A percentile compares a stretch with the other conserved stretches of the same genome.
These are phyloP conservation scores for Fusarium sp. DNA, from an alignment of 2,329 filamentous ascomycete genomes.

Conservation along the genomic window DNA sequence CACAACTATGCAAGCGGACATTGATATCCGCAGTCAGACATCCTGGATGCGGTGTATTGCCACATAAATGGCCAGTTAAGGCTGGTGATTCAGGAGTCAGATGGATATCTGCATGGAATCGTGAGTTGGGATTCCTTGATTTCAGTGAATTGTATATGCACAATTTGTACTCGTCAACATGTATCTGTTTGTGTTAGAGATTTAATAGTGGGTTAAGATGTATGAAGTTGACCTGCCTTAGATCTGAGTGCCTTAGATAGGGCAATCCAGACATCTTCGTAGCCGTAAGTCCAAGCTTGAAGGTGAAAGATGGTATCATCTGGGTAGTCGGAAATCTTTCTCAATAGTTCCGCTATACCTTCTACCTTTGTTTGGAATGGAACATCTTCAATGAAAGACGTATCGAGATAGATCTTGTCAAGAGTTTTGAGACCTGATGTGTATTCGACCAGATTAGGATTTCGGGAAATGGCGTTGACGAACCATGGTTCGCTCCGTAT, in stretches of 20 bases:
- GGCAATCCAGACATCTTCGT: conserved; percentile 91
- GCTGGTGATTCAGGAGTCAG: conserved; percentile 70
- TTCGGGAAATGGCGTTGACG: conserved; percentile 77
- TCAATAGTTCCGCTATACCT: conserved; percentile 78
- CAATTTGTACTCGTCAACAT: conserved; percentile 85
- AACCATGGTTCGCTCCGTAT: conserved; percentile 89
- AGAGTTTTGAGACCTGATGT: conserved; percentile 72
- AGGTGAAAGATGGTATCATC: conserved; percentile 83
- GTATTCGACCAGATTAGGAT: conserved; percentile 81
- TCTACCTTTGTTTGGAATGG: conserved; percentile 73
- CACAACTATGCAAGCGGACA: conserved; percentile 85
- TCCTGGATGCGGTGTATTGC: conserved; percentile 75
- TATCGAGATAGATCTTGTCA: conserved; percentile 90
- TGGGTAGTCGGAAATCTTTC: conserved; percentile 75
- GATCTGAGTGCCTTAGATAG: conserved; percentile 76
- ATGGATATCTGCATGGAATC: conserved; percentile 55
- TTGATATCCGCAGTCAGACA: conserved; percentile 74
- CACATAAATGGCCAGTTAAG: conserved; percentile 78
- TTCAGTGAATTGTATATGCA: conserved; percentile 75
- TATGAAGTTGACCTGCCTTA: conserved; percentile 55
- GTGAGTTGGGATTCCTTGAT: conserved; percentile 54
- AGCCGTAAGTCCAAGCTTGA: conserved; percentile 88
- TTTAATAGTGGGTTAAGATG: fast-evolving
- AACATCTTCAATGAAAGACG: conserved; percentile 71
- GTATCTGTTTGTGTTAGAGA: conserved; percentile 64